phyloP scores from a whole-genome alignment of 305 asterid species.

The Fraxinus sp. region DNA sequence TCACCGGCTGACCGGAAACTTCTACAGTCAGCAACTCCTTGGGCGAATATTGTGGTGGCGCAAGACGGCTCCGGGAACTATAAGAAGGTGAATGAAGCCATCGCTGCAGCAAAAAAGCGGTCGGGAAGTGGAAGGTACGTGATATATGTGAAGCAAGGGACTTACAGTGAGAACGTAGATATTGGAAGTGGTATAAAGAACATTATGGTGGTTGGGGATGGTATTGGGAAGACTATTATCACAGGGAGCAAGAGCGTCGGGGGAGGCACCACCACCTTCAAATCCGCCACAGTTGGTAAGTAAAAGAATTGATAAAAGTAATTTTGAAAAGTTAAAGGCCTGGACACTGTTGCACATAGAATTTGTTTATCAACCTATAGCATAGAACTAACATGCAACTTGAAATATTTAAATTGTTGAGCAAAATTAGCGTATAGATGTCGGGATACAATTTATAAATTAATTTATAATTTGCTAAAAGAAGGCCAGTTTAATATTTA shows the following conservation, averaged over 20 bases:
- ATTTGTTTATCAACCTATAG: neutral
- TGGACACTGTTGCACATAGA: neutral
- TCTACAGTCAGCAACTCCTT: slow-evolving; percentile 43
- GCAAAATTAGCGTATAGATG: slow-evolving; percentile 10
- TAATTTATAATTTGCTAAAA: neutral
- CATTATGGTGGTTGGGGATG: slow-evolving; percentile 83
- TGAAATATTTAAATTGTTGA: neutral
- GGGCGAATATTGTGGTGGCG: slow-evolving; percentile 70
- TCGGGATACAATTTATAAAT: neutral
- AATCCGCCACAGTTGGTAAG: slow-evolving; percentile 89
- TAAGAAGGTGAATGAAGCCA: slow-evolving; percentile 58
- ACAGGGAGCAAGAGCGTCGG: slow-evolving; percentile 86
- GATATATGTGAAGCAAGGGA: slow-evolving; percentile 68
- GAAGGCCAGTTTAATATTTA: neutral
- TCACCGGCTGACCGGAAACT: slow-evolving; percentile 56
- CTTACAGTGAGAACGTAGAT: slow-evolving; percentile 67
- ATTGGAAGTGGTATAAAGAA: slow-evolving; percentile 53
- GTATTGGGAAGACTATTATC: slow-evolving; percentile 78
- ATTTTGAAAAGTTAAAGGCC: neutral
- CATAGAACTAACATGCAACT: neutral
- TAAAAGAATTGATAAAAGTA: neutral
- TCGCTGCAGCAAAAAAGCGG: slow-evolving; percentile 50
- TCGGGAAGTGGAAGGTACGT: slow-evolving; percentile 58
- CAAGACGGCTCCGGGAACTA: slow-evolving; percentile 72
- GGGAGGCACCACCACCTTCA: slow-evolving; percentile 86